These are phyloP conservation scores for Colletotrichum scovillei DNA, from an alignment of 2,329 filamentous ascomycete species.

Conservation along the genomic window DNA sequence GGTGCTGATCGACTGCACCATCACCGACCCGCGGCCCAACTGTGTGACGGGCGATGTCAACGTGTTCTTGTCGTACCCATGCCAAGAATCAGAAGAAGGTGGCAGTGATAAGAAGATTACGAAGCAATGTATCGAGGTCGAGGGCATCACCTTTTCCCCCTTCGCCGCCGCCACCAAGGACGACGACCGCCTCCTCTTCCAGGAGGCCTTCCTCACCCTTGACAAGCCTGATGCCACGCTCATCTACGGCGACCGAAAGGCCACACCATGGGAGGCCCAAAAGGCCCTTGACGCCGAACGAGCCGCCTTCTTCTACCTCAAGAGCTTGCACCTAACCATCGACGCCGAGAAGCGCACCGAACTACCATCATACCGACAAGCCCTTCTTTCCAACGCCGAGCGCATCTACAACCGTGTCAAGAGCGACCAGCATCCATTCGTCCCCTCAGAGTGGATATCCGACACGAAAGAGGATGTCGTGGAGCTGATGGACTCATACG, in stretches of 20 bases:
- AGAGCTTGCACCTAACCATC: too few relatives aligned
- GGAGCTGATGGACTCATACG: too few relatives aligned
- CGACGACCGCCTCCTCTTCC: neutral
- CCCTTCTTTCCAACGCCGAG: conserved; percentile 38
- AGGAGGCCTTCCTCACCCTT: neutral
- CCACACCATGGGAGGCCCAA: neutral
- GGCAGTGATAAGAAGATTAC: neutral
- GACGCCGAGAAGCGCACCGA: neutral
- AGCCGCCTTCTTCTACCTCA: too few relatives aligned
- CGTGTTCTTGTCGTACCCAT: neutral
- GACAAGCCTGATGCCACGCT: neutral
- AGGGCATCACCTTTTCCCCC: neutral
- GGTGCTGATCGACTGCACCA: neutral
- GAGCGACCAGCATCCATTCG: too few relatives aligned
- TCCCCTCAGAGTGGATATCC: too few relatives aligned
- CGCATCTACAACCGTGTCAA: too few relatives aligned
- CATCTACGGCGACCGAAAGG: neutral
- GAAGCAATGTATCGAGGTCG: neutral
- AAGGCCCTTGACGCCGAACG: neutral
- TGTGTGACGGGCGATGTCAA: neutral
- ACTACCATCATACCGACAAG: conserved; percentile 4
- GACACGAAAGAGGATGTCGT: too few relatives aligned
- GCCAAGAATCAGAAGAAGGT: neutral
- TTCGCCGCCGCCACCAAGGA: neutral
- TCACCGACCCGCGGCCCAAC: neutral